Evolutionary conservation across 805 yeast species (phyloP).

Genomic region (Teunomyces gatunensis): DNA sequence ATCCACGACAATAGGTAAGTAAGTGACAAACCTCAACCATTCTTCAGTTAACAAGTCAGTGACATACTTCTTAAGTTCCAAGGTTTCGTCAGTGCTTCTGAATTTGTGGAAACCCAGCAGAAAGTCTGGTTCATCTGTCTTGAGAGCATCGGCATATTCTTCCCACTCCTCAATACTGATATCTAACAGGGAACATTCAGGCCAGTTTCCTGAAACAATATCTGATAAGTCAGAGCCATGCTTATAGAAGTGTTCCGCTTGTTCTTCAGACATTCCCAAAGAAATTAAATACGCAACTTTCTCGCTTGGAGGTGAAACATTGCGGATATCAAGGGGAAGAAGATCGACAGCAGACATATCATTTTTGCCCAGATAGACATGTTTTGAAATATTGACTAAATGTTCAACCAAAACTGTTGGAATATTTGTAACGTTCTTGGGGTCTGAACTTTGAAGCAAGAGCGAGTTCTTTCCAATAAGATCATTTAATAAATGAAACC

Average conservation of each 20-base stretch:
- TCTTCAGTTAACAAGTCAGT: slow-evolving; percentile 6
- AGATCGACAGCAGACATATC: slow-evolving; percentile 35
- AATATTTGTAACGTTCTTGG: slow-evolving; percentile 17
- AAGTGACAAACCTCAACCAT: slow-evolving; percentile 18
- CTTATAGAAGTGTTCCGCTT: slow-evolving; percentile 29
- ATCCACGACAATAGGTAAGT: slow-evolving; percentile 18
- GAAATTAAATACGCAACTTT: slow-evolving; percentile 25
- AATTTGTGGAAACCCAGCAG: slow-evolving; percentile 11
- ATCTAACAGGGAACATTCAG: slow-evolving; percentile 19
- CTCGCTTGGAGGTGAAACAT: slow-evolving; percentile 39
- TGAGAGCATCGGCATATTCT: slow-evolving; percentile 8
- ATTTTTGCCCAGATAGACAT: slow-evolving; percentile 36
- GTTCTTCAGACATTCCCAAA: slow-evolving; percentile 20
- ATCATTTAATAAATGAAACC: slow-evolving; percentile 37
- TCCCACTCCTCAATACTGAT: slow-evolving; percentile 15
- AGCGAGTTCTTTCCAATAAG: slow-evolving; percentile 19
- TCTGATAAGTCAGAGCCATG: slow-evolving; percentile 17
- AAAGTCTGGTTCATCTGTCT: slow-evolving; percentile 7
- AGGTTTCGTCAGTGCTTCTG: slow-evolving; percentile 9
- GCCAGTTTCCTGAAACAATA: slow-evolving; percentile 10
- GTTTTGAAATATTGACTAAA: slow-evolving; percentile 42
- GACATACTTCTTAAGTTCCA: slow-evolving; percentile 3
- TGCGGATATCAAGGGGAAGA: slow-evolving; percentile 28
- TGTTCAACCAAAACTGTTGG: slow-evolving; percentile 44
- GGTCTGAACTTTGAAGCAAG: background rate